Evolutionary conservation across 2,329 filamentous ascomycete genomes (phyloP), one percentile per base, ranked within the genome.

Genomic region (Epichloe uncinata): DNA sequence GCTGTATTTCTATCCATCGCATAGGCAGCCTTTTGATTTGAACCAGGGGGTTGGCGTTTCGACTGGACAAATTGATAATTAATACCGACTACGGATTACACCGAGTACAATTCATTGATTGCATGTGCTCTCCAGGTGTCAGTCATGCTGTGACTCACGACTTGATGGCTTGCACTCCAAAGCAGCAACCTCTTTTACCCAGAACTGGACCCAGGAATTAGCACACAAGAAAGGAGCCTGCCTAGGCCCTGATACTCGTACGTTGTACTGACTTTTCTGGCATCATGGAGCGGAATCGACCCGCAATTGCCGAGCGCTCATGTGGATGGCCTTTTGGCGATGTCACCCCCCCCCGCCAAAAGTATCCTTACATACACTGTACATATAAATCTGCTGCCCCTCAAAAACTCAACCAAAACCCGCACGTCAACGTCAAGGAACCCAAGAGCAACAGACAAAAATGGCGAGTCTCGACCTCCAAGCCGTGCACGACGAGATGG

Each of bases 401-500:
- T 12, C 26, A 7, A 7, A 1, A 7, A 16, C 38, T 41, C n/a
- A n/a, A 11, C 4, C 16, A 3, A 30, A 7, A 1, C 15, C 22
- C 42, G 7, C 34, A 22, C 16, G 22, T 12, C 8, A 36, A 8
- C 5, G 16, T 38, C 15, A 26, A 9, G 9, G 9, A 18, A n/a
- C 9, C 13, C 6, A 13, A n/a, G 20, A 26, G 8, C 7, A 20
- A 13, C 16, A 6, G 18, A n/a, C 26, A 30, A 43, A 16, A 26
- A 16, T 15, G 26, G 16, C 33, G 26, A 30, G 26, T 48, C 66
- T 82, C 56, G 72, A 84, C 59, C 69, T 84, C 47, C 71, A 81
- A 60, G 73, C 76, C 47, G 72, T 85, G 54, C 80, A 78, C 56
- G 77, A 84, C 64, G 74, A 74, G 47, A 69, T 85, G 54, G 65